These are phyloP conservation scores for rapeseed (Brassica napus) DNA, from an alignment of 345 rosid species.

Conservation along the genomic window Da-Ae NC_063437.1:18354501-18355000, in stretches of 20 bases:
- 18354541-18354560: slow-evolving; percentile 61
- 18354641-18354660: background rate
- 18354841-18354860: slow-evolving; percentile 12
- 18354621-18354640: slow-evolving; percentile 27
- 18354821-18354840: slow-evolving; percentile 15
- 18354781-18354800: slow-evolving; percentile 43
- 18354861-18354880: slow-evolving; percentile 19
- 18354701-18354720: slow-evolving; percentile 36
- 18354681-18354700: slow-evolving; percentile 33
- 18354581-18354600: slow-evolving; percentile 6
- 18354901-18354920: slow-evolving; percentile 34
- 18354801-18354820: slow-evolving; percentile 56
- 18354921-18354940: slow-evolving; percentile 31
- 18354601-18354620: slow-evolving; percentile 5
- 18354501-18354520: slow-evolving; percentile 81
- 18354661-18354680: slow-evolving; percentile 4
- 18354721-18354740: slow-evolving; percentile 44
- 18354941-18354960: slow-evolving; percentile 20
- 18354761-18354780: slow-evolving; percentile 17
- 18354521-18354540: slow-evolving; percentile 72
- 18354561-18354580: slow-evolving; percentile 56
- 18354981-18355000: slow-evolving; percentile 26
- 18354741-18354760: slow-evolving; percentile 31
- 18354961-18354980: slow-evolving; percentile 12
- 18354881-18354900: background rate